Percentiles rank a stretch among this genome's conserved stretches.
Conservation (phyloP, 2,329 filamentous ascomycete genomes). For the Trichoderma afroharzianum region DNA sequence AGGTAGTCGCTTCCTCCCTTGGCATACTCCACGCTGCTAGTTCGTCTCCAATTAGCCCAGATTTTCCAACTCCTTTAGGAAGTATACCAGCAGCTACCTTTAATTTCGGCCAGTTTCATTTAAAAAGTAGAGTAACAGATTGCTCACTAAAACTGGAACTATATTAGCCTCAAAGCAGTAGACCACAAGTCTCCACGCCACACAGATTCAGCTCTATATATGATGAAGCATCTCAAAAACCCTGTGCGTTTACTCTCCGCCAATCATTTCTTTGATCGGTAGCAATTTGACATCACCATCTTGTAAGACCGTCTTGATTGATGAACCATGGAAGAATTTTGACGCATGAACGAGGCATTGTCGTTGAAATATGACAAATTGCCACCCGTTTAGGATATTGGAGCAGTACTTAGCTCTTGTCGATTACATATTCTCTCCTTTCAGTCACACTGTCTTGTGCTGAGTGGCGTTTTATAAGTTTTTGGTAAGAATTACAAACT, state of each 20-base stretch:
- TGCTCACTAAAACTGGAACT: background rate
- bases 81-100: background rate
- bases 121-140: background rate
- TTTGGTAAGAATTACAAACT: background rate
- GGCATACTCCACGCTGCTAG: background rate
- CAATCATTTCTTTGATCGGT: too few species aligned
- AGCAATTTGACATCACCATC: too few species aligned
- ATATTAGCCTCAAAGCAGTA: background rate
- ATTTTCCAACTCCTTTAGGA: background rate
- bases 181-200: too few species aligned
- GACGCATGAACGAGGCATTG: background rate
- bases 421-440: background rate
- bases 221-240: too few species aligned
- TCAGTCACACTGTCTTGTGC: background rate
- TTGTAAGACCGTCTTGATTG: too few species aligned
- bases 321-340: too few species aligned
- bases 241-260: too few species aligned
- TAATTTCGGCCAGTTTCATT: background rate
- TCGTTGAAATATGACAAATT: background rate
- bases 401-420: background rate
- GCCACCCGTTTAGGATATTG: background rate
- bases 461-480: background rate
- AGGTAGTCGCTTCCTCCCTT: background rate
- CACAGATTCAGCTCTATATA: too few species aligned
- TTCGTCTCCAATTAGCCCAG: background rate